These are phyloP conservation scores for Ichthyophthirius multifiliis DNA, from an alignment of 169 alveolate species.

Conservation along the genomic window DNA sequence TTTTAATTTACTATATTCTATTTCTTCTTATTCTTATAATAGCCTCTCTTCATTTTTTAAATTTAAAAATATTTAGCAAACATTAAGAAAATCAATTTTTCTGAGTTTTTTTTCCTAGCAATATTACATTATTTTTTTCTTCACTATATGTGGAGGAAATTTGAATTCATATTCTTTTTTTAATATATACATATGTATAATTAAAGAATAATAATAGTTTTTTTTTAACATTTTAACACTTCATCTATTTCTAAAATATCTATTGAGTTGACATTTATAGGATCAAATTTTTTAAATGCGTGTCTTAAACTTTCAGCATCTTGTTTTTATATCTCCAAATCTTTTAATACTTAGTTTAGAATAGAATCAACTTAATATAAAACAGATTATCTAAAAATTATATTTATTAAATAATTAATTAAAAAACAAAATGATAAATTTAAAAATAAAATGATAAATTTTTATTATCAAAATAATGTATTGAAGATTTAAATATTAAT, in stretches of 20 bases:
- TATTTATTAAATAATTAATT: too few relatives aligned
- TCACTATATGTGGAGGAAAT: not conserved
- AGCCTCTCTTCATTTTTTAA: not conserved
- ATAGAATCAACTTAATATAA: too few relatives aligned
- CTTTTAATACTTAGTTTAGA: not conserved
- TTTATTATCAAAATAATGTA: too few relatives aligned
- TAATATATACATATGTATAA: not conserved
- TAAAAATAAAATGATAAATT: too few relatives aligned
- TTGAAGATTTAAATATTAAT: too few relatives aligned
- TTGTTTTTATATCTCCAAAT: not conserved
- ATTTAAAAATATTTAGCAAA: not conserved
- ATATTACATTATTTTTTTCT: not conserved
- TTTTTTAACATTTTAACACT: too few relatives aligned
- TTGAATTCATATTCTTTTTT: not conserved
- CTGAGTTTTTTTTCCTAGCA: not conserved
- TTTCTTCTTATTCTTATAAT: not conserved
- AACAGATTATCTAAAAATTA: too few relatives aligned
- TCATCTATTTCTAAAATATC: not conserved
- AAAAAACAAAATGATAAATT: too few relatives aligned
- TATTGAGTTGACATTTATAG: not conserved
- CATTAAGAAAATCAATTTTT: not conserved
- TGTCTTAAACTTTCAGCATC: not conserved
- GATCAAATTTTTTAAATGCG: not conserved
- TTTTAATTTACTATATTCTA: slow-evolving; percentile 3
- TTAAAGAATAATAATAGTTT: not conserved